Percentiles rank a stretch among this genome's conserved stretches.
Evolutionary conservation across 129 eudicot genomes (phyloP).

Genomic region (Escallonia rubra): DNA sequence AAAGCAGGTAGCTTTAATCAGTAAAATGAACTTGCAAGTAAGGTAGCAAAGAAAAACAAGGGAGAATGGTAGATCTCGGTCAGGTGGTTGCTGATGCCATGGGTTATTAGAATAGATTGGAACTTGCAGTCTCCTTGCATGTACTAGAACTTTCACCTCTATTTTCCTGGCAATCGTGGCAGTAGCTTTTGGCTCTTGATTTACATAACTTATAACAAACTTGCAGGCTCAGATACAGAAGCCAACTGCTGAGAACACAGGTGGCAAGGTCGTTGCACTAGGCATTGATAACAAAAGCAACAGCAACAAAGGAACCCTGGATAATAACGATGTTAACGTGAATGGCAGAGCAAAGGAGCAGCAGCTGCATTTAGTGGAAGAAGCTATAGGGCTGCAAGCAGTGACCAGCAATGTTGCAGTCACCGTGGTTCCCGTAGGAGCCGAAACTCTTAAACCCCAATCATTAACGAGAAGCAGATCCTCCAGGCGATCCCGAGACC

Average conservation of each 20-base stretch:
- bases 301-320: conserved; percentile 3
- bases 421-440: conserved; percentile 19
- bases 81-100: too few relatives aligned
- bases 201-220: background rate
- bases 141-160: too few relatives aligned
- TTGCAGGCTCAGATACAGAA: conserved; percentile 39
- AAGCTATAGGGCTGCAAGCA: conserved; percentile 1
- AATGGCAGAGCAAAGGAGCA: conserved; percentile 29
- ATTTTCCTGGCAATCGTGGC: too few relatives aligned
- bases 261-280: conserved; percentile 11
- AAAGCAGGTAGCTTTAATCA: too few relatives aligned
- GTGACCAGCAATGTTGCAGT: conserved; percentile 16
- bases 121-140: too few relatives aligned
- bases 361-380: conserved; percentile 15
- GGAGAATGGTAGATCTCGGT: too few relatives aligned
- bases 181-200: too few relatives aligned
- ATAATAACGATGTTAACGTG: conserved; percentile 17
- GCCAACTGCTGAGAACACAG: conserved; percentile 28
- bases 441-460: conserved; percentile 48
- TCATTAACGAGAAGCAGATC: conserved; percentile 62
- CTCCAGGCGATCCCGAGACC: conserved; percentile 74
- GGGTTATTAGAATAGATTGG: too few relatives aligned
- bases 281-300: conserved; percentile 13
- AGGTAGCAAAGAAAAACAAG: too few relatives aligned
- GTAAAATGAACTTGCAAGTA: too few relatives aligned